Evolutionary conservation across 2,329 filamentous ascomycete species (phyloP).

Genomic region (Trichoderma simmonsii): DNA sequence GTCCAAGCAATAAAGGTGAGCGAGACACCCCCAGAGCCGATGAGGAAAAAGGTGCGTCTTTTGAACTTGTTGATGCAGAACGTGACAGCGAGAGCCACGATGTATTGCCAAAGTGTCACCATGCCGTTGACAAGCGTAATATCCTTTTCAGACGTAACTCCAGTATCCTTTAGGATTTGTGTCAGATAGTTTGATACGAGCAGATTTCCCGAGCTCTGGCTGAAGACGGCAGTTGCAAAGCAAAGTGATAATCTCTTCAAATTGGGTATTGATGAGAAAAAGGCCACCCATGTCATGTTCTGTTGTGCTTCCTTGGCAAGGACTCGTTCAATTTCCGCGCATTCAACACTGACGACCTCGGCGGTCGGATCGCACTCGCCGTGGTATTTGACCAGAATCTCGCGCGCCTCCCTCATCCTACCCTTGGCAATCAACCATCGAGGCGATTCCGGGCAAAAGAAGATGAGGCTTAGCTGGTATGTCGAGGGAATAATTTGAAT

Average conservation of each 20-base stretch:
- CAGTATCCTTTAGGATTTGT: slow-evolving; percentile 38
- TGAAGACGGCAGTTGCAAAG: slow-evolving; percentile 39
- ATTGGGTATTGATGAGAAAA: slow-evolving; percentile 39
- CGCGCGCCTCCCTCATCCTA: slow-evolving; percentile 46
- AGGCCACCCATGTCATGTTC: slow-evolving; percentile 43
- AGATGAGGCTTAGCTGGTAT: slow-evolving; percentile 43
- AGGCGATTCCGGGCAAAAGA: slow-evolving; percentile 57
- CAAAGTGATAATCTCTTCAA: slow-evolving; percentile 40
- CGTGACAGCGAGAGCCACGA: slow-evolving; percentile 39
- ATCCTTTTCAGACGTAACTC: slow-evolving; percentile 36
- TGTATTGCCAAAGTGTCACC: slow-evolving; percentile 42
- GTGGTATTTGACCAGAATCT: slow-evolving; percentile 51
- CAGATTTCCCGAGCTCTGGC: slow-evolving; percentile 40
- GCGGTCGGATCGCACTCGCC: slow-evolving; percentile 44
- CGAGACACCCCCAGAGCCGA: slow-evolving; percentile 37
- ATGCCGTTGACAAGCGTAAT: slow-evolving; percentile 42
- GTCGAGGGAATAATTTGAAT: slow-evolving; percentile 47
- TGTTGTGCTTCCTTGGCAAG: slow-evolving; percentile 18
- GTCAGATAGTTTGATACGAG: slow-evolving; percentile 43
- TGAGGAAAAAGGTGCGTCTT: slow-evolving; percentile 39
- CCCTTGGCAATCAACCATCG: slow-evolving; percentile 56
- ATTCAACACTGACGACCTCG: slow-evolving; percentile 10
- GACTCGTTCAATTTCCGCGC: slow-evolving; percentile 14
- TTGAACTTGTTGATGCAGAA: slow-evolving; percentile 37
- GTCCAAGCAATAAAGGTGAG: slow-evolving; percentile 42